Conservation (phyloP, 2,329 filamentous ascomycete species). For the Hypoxylon sp. region DNA sequence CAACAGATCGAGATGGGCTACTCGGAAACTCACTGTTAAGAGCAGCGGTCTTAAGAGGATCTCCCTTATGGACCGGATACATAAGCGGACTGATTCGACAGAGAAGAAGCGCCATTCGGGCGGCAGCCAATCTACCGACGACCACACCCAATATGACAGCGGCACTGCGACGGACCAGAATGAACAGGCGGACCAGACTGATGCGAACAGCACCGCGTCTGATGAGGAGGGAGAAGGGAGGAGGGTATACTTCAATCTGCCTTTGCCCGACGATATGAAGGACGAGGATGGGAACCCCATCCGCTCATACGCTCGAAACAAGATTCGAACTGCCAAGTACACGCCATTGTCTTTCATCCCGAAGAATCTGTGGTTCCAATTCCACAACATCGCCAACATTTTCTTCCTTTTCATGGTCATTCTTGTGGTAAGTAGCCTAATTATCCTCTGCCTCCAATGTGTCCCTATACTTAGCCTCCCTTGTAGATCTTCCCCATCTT, state of each 20-base stretch:
- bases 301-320: constrained; percentile 85
- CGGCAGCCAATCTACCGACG: constrained; percentile 53
- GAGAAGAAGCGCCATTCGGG: constrained; percentile 77
- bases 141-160: constrained; percentile 50
- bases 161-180: constrained; percentile 54
- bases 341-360: constrained; percentile 95
- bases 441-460: constrained; percentile 5
- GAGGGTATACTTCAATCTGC: constrained; percentile 87
- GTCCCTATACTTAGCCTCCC: constrained; percentile 46
- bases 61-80: constrained; percentile 83
- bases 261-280: constrained; percentile 79
- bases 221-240: constrained; percentile 63
- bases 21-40: constrained; percentile 84
- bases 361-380: constrained; percentile 98
- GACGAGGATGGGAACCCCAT: constrained; percentile 85
- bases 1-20: constrained; percentile 94
- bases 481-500: constrained; percentile 94
- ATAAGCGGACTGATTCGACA: constrained; percentile 71
- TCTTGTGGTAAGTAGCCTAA: constrained; percentile 79
- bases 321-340: constrained; percentile 98
- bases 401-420: constrained; percentile 99
- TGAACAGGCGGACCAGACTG: constrained; percentile 58
- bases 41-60: constrained; percentile 84
- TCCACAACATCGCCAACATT: constrained; percentile 98
- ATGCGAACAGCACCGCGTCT: constrained; percentile 56